Conservation (phyloP, 1,284 basidiomycete species). For the Phlebopus sp. region DNA sequence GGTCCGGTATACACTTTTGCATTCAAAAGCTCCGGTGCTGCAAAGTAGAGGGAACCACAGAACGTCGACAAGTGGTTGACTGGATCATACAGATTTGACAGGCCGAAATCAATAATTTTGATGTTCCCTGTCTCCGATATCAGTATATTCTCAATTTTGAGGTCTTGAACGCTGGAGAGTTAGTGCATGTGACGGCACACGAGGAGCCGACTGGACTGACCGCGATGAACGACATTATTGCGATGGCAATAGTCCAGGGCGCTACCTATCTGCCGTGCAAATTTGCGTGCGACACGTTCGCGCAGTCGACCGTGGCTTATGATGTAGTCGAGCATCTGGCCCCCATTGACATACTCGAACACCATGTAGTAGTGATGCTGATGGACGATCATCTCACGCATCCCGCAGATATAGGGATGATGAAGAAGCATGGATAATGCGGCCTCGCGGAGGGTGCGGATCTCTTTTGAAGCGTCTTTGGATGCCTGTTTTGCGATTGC, state of each 20-base stretch:
- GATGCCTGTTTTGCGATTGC: slow-evolving; percentile 77
- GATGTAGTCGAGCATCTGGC: slow-evolving; percentile 99
- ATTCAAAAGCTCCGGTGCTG: slow-evolving; percentile 94
- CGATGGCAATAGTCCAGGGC: slow-evolving; percentile 97
- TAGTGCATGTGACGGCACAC: slow-evolving; percentile 10
- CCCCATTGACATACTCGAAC: slow-evolving; percentile 97
- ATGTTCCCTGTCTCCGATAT: slow-evolving; percentile 98
- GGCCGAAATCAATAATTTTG: slow-evolving; percentile 99
- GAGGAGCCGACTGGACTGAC: slow-evolving; percentile 35
- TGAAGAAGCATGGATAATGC: slow-evolving; percentile 92
- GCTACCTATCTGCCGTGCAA: slow-evolving; percentile 94
- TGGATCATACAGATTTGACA: slow-evolving; percentile 96
- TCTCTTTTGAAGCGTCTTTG: slow-evolving; percentile 95
- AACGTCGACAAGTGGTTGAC: slow-evolving; percentile 85
- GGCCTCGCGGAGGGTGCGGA: slow-evolving; percentile 93
- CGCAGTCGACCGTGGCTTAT: slow-evolving; percentile 96
- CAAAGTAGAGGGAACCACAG: slow-evolving; percentile 97
- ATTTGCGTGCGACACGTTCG: slow-evolving; percentile 94
- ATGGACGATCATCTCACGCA: slow-evolving; percentile 97
- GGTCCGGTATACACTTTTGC: slow-evolving; percentile 96
- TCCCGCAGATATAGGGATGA: slow-evolving; percentile 98
- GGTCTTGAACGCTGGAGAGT: slow-evolving; percentile 47
- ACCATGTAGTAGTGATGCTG: slow-evolving; percentile 99
- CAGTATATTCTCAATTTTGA: slow-evolving; percentile 99
- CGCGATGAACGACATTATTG: slow-evolving; percentile 96